Base-by-base conservation (phyloP, 768 basidiomycete species). In the Polyporus arcularius region DNA sequence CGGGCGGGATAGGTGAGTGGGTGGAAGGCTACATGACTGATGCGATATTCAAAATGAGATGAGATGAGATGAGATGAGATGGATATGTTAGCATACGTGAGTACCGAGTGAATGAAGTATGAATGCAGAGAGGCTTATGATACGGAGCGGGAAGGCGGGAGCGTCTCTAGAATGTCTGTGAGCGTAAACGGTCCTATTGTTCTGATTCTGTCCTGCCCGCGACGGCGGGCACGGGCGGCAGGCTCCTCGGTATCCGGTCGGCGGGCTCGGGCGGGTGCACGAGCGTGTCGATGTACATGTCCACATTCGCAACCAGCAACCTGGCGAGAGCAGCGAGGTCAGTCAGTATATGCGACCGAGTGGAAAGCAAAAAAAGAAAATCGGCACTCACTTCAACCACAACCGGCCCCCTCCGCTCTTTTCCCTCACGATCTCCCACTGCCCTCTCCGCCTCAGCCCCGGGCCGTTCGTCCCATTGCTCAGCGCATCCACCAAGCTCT, bases 391-490 rank as follows among this genome's bases (percentile, higher is more conserved):
- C 88, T 80, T 85, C 67, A 90, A 75, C 87, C 87, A 90, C 30
- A 89, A 67, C 65, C 79, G 80, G 6, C 85, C 83, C 2, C 77
- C 76, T 3, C 82, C 79, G 53, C 85, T 82, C 71, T 83, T 86
- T 66, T 89, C 87, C 58, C 84, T 78, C 21, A 86, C 77, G 16
- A 90, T 67, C 72, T 88, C 84, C 86, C 80, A 82, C 54, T 65
- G 59, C 3, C 66, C 69, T 4, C 71, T 45, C 35, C 47, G 60
- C 39, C 42, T 70, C 65, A 63, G 65, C 67, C 73, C 66, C 14
- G 53, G 54, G 75, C 50, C 72, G 54, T 49, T 61, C 62, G 40
- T 67, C 63, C 0, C 82, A 80, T 3, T 73, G 68, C 12, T n/a
- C 32, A 88, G 72, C 66, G 84, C 85, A 61, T 85, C 79, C n/a